Evolutionary conservation across 1,284 basidiomycete genomes (phyloP).

Genomic region (Irpex rosettiformis): DNA sequence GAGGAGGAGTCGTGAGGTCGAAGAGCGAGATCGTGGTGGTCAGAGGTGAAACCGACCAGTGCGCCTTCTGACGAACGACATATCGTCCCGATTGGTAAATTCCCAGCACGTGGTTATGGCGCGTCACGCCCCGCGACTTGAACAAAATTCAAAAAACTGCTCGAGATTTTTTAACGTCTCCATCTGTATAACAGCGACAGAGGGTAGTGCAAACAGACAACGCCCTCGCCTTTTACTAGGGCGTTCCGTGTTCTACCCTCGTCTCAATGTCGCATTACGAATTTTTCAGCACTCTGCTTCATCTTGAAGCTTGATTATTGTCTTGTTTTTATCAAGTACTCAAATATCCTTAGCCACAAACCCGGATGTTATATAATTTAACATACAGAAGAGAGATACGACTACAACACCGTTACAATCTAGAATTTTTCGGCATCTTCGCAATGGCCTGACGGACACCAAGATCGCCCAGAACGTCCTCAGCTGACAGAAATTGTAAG

Average conservation of each 20-base stretch:
- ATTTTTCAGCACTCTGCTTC: slow-evolving; percentile 46
- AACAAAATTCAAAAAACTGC: slow-evolving; percentile 37
- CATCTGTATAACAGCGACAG: slow-evolving; percentile 32
- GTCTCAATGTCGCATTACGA: slow-evolving; percentile 37
- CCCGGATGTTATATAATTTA: too few species aligned
- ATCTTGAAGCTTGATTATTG: slow-evolving; percentile 28
- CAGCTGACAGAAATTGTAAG: slow-evolving; percentile 4
- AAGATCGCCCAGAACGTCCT: slow-evolving; percentile 42
- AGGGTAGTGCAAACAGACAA: slow-evolving; percentile 46
- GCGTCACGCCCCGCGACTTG: slow-evolving; percentile 26
- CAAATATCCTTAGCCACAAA: too few species aligned
- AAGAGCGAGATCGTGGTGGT: slow-evolving; percentile 6
- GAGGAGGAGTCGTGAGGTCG: slow-evolving; percentile 1
- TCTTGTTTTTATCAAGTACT: background rate
- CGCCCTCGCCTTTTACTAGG: slow-evolving; percentile 66
- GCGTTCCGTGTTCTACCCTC: slow-evolving; percentile 49
- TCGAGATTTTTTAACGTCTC: slow-evolving; percentile 7
- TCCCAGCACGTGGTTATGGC: background rate
- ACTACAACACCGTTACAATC: slow-evolving; percentile 31
- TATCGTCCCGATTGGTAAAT: background rate
- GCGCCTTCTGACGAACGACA: background rate
- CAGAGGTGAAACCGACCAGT: background rate
- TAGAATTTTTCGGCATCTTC: slow-evolving; percentile 54
- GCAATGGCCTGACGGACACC: slow-evolving; percentile 64
- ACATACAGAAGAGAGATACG: too few species aligned